These are phyloP conservation scores for Trichothecium sympodiale DNA, from an alignment of 2,329 filamentous ascomycete species.

Conservation along the genomic window DNA sequence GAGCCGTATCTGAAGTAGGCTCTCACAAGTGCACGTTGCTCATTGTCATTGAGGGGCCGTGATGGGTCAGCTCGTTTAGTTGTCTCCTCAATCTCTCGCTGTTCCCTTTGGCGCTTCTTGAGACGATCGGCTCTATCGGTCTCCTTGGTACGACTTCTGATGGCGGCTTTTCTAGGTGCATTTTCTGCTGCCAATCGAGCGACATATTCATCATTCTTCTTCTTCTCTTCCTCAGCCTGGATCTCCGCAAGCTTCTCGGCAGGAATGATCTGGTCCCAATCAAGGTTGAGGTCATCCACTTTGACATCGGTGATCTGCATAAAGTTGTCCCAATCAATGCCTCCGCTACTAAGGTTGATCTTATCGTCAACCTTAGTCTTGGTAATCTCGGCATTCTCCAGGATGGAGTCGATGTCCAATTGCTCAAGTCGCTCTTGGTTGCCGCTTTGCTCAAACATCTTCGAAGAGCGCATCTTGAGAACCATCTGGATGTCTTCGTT, in stretches of 20 bases:
- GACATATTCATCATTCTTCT: conserved; percentile 72
- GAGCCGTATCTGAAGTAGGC: conserved; percentile 87
- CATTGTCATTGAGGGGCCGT: conserved; percentile 83
- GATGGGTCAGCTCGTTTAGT: conserved; percentile 72
- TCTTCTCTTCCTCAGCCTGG: conserved; percentile 79
- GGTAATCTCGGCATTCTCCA: conserved; percentile 94
- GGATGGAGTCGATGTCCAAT: conserved; percentile 91
- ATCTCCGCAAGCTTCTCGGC: conserved; percentile 83
- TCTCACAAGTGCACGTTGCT: conserved; percentile 82
- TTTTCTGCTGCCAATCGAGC: conserved; percentile 75
- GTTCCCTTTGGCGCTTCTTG: conserved; percentile 56
- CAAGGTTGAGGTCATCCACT: conserved; percentile 66
- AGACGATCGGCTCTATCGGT: conserved; percentile 54
- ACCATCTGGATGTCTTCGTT: conserved; percentile 94
- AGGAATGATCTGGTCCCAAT: conserved; percentile 98
- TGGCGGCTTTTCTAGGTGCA: conserved; percentile 64
- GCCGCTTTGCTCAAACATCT: conserved; percentile 95
- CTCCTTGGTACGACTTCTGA: conserved; percentile 45
- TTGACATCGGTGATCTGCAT: conserved; percentile 98
- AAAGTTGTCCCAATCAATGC: conserved; percentile 78
- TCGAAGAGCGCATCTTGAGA: conserved; percentile 94
- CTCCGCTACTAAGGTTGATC: conserved; percentile 83
- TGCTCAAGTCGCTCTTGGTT: conserved; percentile 96
- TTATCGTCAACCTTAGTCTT: conserved; percentile 92
- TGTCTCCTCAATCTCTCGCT: conserved; percentile 53